A percentile compares a stretch with the other conserved stretches of the same genome.
phyloP scores from a whole-genome alignment of 2,329 filamentous ascomycete genomes.

The Graphilbum ipis-grandicollis region DNA sequence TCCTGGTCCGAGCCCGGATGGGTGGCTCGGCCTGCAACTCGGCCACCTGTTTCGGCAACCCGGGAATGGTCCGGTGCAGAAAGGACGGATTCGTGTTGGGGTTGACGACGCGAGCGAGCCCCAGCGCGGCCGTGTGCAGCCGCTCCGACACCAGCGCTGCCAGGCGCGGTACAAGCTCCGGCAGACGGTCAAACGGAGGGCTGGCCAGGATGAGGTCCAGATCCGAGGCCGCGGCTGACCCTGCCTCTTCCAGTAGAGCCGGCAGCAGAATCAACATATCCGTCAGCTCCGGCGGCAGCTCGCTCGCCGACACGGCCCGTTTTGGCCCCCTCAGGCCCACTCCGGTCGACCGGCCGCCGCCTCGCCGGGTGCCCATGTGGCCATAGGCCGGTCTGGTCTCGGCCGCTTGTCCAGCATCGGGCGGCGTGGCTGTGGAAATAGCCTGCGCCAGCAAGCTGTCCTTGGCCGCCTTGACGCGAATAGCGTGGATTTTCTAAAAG shows the following conservation, averaged over 20 bases:
- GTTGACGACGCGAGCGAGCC: conserved; percentile 28
- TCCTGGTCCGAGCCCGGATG: no score
- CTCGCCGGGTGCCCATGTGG: conserved; percentile 8
- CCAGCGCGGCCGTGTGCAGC: conserved; percentile 30
- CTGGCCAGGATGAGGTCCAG: no score
- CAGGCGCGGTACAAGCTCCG: conserved; percentile 28
- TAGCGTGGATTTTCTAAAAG: conserved; percentile 33
- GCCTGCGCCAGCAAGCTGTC: conserved; percentile 32
- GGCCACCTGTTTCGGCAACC: conserved; percentile 23
- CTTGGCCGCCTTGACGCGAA: conserved; percentile 30
- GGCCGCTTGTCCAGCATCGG: conserved; percentile 9
- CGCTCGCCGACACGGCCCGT: conserved; percentile 7
- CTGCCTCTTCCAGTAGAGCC: no score
- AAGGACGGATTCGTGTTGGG: conserved; percentile 35
- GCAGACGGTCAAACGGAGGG: no score
- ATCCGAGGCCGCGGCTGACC: no score
- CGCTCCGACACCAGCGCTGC: conserved; percentile 27
- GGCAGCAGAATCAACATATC: conserved; percentile 39
- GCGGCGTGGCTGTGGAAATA: conserved; percentile 23
- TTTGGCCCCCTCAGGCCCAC: conserved; percentile 7
- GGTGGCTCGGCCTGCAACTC: no score
- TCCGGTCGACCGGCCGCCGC: conserved; percentile 7
- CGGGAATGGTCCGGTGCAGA: conserved; percentile 38
- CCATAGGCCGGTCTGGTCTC: conserved; percentile 4
- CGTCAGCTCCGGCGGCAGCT: conserved; percentile 18